Base-by-base conservation (phyloP, 2,329 filamentous ascomycete genomes). In the Monosporascus sp. region DNA sequence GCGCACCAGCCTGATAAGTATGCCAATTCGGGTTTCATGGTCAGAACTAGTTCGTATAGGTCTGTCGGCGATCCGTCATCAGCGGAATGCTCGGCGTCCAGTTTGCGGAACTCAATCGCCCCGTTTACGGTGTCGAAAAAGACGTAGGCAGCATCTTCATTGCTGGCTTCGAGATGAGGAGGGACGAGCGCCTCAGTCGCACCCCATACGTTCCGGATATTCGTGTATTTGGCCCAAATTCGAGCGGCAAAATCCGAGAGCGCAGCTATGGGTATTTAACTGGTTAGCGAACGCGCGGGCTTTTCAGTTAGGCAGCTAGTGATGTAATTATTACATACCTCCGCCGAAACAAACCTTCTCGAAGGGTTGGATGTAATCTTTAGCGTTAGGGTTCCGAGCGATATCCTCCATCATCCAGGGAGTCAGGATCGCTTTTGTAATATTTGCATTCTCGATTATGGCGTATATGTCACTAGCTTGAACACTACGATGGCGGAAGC, bases 391-490 rank as follows among this genome's bases (percentile, higher is more conserved):
- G 14, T 45, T 51, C 28, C 53, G 55, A 2, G 61, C 57, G 28
- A 62, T 51, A 1, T 55, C 51, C 26, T 63, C 61, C 60, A 62
- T 59, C 6, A 59, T 51, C 53, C 60, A 59, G 7, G 61, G 61
- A 14, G 56, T 55, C n/a, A 63, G 37, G 3, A 60, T 44, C 2
- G 50, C 57, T 9, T 52, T 50, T 17, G 52, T 55, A 4, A 48
- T 54, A n/a, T 51, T 56, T 2, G 60, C 52, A 20, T 55, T 38
- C 1, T 50, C 47, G 8, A 61, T 49, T 5, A 63, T 44, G 7
- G 53, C 50, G 24, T 52, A 53, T 11, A 58, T 51, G 9, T 61
- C 60, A 5, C 37, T 55, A 4, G 51, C 31, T 11, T 40, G 37
- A 28, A 59, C 48, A 7, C 37, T 48, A n/a, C 54, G 58, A 37